Conservation (phyloP, 176 grass and related monocot species). For the Elymus sibiricus region DNA sequence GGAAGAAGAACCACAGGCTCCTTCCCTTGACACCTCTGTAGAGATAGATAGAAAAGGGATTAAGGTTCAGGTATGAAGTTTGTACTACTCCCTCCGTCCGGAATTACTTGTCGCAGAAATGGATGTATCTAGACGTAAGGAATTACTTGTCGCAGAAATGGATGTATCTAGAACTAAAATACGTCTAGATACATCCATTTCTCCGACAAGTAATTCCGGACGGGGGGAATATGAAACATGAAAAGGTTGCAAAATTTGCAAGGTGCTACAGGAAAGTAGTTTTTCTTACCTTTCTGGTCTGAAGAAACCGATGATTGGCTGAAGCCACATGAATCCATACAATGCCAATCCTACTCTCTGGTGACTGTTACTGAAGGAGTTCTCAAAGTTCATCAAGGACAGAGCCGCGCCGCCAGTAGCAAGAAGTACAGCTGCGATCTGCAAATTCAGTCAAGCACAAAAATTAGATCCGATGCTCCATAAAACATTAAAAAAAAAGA, state of each 20-base stretch:
- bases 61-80: not conserved
- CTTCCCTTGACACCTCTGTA: conserved; percentile 65
- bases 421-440: conserved; percentile 72
- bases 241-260: conserved; percentile 12
- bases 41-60: conserved; percentile 2
- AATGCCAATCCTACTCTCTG: conserved; percentile 79
- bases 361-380: conserved; percentile 90
- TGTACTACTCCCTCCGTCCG: no score
- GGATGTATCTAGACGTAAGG: no score
- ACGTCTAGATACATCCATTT: no score
- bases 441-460: conserved; percentile 6
- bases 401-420: conserved; percentile 70
- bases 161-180: no score
- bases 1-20: conserved; percentile 77
- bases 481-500: not conserved
- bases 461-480: not conserved
- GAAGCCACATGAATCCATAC: conserved; percentile 81
- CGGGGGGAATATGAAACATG: not conserved
- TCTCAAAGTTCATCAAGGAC: conserved; percentile 82
- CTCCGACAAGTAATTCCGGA: no score
- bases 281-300: conserved; percentile 67
- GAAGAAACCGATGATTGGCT: conserved; percentile 83
- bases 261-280: not conserved
- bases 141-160: no score
- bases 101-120: no score